A percentile compares a stretch with the other conserved stretches of the same genome.
These are phyloP conservation scores for Phytopythium delawarense DNA, from an alignment of 352 stramenopile species.

Conservation along the genomic window DNA sequence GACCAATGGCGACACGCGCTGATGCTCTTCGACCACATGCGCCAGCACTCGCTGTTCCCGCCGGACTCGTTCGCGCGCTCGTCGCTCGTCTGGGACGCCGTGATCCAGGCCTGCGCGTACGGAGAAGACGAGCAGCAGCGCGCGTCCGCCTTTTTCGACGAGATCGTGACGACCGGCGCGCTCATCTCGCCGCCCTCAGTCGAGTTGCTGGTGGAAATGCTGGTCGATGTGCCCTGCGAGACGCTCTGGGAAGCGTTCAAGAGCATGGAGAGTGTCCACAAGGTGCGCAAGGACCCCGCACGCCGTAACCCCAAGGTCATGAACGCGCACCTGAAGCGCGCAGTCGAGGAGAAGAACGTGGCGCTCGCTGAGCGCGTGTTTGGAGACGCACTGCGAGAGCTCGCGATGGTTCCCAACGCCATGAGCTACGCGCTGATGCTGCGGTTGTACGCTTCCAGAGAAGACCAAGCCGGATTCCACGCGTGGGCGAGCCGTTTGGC, in stretches of 20 bases:
- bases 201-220: slow-evolving; percentile 37
- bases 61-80: slow-evolving; percentile 25
- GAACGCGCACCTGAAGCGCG: slow-evolving; percentile 59
- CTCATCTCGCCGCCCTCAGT: slow-evolving; percentile 43
- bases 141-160: slow-evolving; percentile 37
- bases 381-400: slow-evolving; percentile 23
- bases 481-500: slow-evolving; percentile 48
- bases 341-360: slow-evolving; percentile 45
- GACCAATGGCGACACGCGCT: slow-evolving; percentile 64
- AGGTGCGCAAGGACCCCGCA: slow-evolving; percentile 17
- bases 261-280: slow-evolving; percentile 40
- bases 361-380: slow-evolving; percentile 54
- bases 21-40: slow-evolving; percentile 72
- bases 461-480: slow-evolving; percentile 42
- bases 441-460: slow-evolving; percentile 43
- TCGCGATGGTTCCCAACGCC: slow-evolving; percentile 46
- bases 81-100: slow-evolving; percentile 64
- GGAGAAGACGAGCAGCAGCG: slow-evolving; percentile 40
- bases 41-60: slow-evolving; percentile 46
- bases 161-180: slow-evolving; percentile 32
- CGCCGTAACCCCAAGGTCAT: slow-evolving; percentile 35
- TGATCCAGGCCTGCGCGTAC: slow-evolving; percentile 40
- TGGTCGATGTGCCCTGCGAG: slow-evolving; percentile 35
- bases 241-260: slow-evolving; percentile 58
- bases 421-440: slow-evolving; percentile 79